Base-by-base conservation (phyloP, 192 early-diverging fungal genomes). In the Coemansia sp. region DNA sequence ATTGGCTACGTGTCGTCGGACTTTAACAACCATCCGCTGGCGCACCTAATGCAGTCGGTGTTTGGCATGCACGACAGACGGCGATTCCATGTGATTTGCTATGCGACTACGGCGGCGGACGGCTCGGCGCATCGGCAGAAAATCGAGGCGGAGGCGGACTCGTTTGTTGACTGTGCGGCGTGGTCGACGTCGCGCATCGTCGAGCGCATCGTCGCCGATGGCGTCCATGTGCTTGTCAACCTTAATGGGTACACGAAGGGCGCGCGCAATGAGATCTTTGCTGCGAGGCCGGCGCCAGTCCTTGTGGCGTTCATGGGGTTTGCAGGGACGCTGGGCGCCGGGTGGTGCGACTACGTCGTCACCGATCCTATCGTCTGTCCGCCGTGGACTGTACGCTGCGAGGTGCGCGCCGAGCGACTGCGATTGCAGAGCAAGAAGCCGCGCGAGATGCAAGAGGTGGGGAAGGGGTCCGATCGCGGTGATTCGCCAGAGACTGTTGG, bases 241-340 rank as follows among this genome's bases (percentile, higher is more conserved):
- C 82, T 98, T 51, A 98, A 98, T 72, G 96, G 96, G 29, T 97
- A 98, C 75, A 98, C 96, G n/a, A 96, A 96, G 67, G 95, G 95
- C 22, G 96, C 93, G 24, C 85, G 91, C 17, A 96, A 96, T 82
- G 94, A 97, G 74, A 87, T 98, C 6, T 96, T 96, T 87, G 95
- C 95, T 0, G 94, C 94, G 11, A 86, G 96, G 17, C 92, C 94
- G 8, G 88, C 90, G 32, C 95, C 95, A 1, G 89, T 98, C 20
- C 94, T 95, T 65, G 92, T 94, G 40, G 86, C 91, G 2, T 92
- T 93, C 57, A 96, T 97, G 95, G 95, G 95, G 6, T 98, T 94
- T 83, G 94, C 94, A 0, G 95, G 96, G 3, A 94, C 94, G 3
- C 85, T 96, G 61, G 96, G 94, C 7, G 91, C 90, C 8, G 90